These are phyloP conservation scores for Clarireedia paspali DNA, from an alignment of 2,329 filamentous ascomycete species.

Conservation along the genomic window DNA sequence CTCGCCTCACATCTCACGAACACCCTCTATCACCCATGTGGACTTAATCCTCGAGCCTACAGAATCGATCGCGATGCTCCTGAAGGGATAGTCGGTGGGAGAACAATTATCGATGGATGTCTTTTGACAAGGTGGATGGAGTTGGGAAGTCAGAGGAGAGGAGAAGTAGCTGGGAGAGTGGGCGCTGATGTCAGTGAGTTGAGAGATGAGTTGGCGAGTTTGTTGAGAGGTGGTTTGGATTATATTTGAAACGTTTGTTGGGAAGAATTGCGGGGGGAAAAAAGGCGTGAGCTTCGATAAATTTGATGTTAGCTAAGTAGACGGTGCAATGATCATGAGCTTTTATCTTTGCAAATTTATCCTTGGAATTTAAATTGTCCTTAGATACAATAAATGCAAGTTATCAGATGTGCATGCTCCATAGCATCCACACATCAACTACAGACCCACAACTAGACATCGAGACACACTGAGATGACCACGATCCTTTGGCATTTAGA, in stretches of 20 bases:
- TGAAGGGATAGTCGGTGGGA: constrained; percentile 35
- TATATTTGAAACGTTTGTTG: not conserved
- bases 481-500: too few relatives aligned
- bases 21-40: constrained; percentile 67
- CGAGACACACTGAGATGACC: too few relatives aligned
- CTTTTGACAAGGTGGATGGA: constrained; percentile 69
- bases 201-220: constrained; percentile 58
- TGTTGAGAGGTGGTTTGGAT: constrained; percentile 42
- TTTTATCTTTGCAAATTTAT: too few relatives aligned
- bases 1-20: constrained; percentile 73
- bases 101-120: constrained; percentile 61
- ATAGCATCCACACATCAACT: too few relatives aligned
- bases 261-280: not conserved
- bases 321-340: not conserved
- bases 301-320: not conserved
- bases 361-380: too few relatives aligned
- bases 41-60: constrained; percentile 77
- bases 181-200: constrained; percentile 62
- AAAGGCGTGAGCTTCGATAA: not conserved
- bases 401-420: too few relatives aligned
- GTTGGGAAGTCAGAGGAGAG: constrained; percentile 60
- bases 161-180: constrained; percentile 67
- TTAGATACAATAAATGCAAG: too few relatives aligned
- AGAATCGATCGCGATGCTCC: constrained; percentile 51
- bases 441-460: too few relatives aligned